A percentile compares a stretch with the other conserved stretches of the same genome.
Evolutionary conservation across 129 eudicot genomes (phyloP).

Genomic region (Flaveria brownii): DNA sequence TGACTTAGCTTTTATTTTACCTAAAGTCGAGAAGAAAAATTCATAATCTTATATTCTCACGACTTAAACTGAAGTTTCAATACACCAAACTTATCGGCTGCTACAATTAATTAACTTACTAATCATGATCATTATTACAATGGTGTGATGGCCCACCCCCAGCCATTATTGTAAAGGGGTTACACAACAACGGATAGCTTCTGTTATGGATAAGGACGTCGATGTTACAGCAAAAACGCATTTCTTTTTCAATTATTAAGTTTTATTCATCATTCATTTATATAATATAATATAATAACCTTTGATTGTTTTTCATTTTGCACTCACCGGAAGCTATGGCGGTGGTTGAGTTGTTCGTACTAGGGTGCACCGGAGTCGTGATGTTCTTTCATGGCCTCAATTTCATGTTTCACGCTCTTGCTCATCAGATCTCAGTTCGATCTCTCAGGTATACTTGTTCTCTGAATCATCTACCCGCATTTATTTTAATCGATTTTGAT

Average conservation of each 20-base stretch:
- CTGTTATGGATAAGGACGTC: constrained; percentile 3
- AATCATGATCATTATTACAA: neutral
- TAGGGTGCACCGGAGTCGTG: constrained; percentile 67
- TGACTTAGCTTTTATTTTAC: too few relatives aligned
- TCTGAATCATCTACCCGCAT: neutral
- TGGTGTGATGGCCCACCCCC: neutral
- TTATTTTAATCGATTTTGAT: neutral
- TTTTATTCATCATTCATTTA: too few relatives aligned
- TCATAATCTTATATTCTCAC: too few relatives aligned
- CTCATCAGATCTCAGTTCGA: constrained; percentile 50
- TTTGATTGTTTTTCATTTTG: neutral
- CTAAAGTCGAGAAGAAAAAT: too few relatives aligned
- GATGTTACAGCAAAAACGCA: neutral
- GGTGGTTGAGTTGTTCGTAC: constrained; percentile 50
- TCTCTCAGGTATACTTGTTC: constrained; percentile 47
- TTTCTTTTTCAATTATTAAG: neutral
- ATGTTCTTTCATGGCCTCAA: constrained; percentile 72
- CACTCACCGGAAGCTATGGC: constrained; percentile 14
- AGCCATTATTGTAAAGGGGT: neutral
- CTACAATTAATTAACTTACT: too few relatives aligned
- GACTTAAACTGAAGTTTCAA: too few relatives aligned
- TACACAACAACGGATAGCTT: neutral
- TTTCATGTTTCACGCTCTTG: constrained; percentile 64
- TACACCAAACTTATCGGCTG: too few relatives aligned
- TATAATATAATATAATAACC: neutral